These are phyloP conservation scores for Russula virescens DNA, from an alignment of 768 basidiomycete species.

Conservation along the genomic window DNA sequence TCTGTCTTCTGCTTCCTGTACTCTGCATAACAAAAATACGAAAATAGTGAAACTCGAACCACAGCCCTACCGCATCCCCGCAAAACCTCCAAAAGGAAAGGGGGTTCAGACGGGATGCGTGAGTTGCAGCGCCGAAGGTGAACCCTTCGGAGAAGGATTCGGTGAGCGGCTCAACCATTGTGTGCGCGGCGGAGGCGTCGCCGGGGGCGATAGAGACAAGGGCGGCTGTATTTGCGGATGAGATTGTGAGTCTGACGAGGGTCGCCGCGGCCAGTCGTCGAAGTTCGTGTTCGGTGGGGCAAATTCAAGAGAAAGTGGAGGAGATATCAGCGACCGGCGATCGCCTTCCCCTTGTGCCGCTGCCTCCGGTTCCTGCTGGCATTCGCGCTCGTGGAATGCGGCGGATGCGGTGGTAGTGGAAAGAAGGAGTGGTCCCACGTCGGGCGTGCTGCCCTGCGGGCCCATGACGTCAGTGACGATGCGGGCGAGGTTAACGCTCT, in stretches of 20 bases:
- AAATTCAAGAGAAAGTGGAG: background rate
- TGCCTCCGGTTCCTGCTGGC: background rate
- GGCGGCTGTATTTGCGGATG: too few species aligned
- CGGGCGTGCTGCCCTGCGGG: background rate
- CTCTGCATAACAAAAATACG: too few species aligned
- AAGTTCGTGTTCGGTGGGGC: slow-evolving; percentile 9
- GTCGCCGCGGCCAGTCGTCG: background rate
- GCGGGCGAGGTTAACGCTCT: slow-evolving; percentile 9
- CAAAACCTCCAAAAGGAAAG: background rate
- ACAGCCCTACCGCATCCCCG: too few species aligned
- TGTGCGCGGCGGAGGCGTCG: background rate
- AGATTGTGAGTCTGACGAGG: background rate
- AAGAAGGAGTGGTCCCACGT: background rate
- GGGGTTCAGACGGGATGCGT: background rate
- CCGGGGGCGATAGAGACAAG: background rate
- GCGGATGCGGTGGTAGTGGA: background rate
- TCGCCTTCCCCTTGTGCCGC: background rate
- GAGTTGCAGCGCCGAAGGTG: background rate
- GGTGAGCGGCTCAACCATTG: slow-evolving; percentile 12
- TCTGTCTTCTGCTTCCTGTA: too few species aligned
- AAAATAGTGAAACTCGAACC: too few species aligned
- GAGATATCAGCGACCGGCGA: too few species aligned
- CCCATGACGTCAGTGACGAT: slow-evolving; percentile 24
- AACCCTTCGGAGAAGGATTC: slow-evolving; percentile 6
- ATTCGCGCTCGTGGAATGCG: background rate